Conservation (phyloP, 352 stramenopile species). For the Phytophthora capsici region DNA sequence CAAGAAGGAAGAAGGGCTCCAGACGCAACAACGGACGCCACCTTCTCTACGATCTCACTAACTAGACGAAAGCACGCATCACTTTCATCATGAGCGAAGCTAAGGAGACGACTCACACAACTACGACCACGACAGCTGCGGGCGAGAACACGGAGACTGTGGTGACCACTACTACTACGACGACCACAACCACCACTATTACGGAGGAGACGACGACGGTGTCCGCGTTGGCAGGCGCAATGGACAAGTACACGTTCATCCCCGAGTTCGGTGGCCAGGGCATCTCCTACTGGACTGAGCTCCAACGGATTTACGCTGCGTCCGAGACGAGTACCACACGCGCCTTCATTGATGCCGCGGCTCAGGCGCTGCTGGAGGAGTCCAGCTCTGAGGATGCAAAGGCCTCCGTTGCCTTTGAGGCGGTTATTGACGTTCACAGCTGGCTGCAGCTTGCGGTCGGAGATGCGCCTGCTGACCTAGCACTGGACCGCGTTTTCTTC, state of each 20-base stretch:
- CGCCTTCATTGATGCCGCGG: constrained; percentile 52
- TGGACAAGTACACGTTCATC: constrained; percentile 45
- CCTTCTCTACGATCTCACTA: constrained; percentile 1
- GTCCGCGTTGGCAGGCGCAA: constrained; percentile 32
- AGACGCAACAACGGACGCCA: constrained; percentile 20
- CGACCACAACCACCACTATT: constrained; percentile 28
- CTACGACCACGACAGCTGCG: constrained; percentile 24
- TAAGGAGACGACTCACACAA: constrained; percentile 37
- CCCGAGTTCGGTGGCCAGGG: constrained; percentile 79
- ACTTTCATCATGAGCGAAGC: constrained; percentile 33
- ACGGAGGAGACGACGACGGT: constrained; percentile 16
- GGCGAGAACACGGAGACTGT: constrained; percentile 37
- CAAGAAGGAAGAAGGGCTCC: constrained; percentile 13
- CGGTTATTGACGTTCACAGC: constrained; percentile 48
- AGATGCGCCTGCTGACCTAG: constrained; percentile 28
- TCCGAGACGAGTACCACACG: constrained; percentile 36
- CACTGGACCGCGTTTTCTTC: constrained; percentile 58
- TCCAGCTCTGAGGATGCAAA: constrained; percentile 47
- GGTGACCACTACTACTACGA: constrained; percentile 26
- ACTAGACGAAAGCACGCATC: constrained; percentile 13
- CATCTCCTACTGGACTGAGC: constrained; percentile 68
- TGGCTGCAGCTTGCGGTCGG: constrained; percentile 56
- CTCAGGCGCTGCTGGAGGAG: constrained; percentile 57
- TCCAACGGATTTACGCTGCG: constrained; percentile 54
- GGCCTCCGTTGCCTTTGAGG: constrained; percentile 59